Base-by-base conservation (phyloP, 2,329 filamentous ascomycete genomes). In the Xylariaceae sp. region DNA sequence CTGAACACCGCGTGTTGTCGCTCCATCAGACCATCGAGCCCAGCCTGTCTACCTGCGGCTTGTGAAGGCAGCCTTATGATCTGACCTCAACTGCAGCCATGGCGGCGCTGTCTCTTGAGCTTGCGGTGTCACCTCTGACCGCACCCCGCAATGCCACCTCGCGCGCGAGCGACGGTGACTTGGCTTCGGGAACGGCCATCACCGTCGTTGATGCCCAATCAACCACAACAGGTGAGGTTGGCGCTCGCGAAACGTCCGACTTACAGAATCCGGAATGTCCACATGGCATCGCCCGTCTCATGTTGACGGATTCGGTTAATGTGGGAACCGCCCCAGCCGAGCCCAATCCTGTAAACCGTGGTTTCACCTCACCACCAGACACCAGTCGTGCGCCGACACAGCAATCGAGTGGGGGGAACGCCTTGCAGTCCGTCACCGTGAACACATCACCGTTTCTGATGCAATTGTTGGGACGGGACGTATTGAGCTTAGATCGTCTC, bases 401-500 rank as follows among this genome's bases (percentile, higher is more conserved):
- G 52, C 60, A 57, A 35, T 58, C 11, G 47, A 18, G 62, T 56
- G 58, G 60, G 54, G 65, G 64, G 63, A 54, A 53, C 57, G 55
- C 59, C 57, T 56, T 56, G 57, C 64, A 63, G 44, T 51, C 53
- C 51, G 62, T 65, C 57, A 53, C 60, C 51, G 58, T 55, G 56
- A 62, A 59, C 55, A 44, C 45, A 23, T 47, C 56, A 47, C 63
- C 64, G 37, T 52, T 62, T 58, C 58, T 64, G 62, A 58, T 63
- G 51, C 59, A 63, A 57, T 65, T 65, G 65, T 64, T 65, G 64
- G 62, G 65, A 60, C 67, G 65, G 66, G 65, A 66, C 53, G 60
- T 55, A 54, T 65, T 60, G 64, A 68, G 58, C 66, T 75, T 72
- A 39, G 74, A 77, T 55, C 69, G 72, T 48, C 72, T 86, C 51